Conservation (phyloP, 441 rosid genomes). For the Sinapis alba region DNA sequence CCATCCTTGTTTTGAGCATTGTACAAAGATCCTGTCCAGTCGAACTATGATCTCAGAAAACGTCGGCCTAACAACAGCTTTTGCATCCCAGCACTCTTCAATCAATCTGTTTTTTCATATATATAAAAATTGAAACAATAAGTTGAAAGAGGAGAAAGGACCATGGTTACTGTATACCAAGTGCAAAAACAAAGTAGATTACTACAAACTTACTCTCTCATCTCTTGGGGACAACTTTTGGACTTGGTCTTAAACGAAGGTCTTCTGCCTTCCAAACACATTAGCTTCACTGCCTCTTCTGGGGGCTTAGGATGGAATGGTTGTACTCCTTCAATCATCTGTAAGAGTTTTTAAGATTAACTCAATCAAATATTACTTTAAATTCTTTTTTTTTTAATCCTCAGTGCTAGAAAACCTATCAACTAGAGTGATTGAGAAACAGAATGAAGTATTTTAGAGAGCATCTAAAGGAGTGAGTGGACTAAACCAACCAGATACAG, state of each 20-base stretch:
- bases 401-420: neutral
- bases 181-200: neutral
- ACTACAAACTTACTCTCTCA: constrained; percentile 68
- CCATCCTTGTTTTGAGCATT: constrained; percentile 81
- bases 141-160: no score
- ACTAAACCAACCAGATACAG: neutral
- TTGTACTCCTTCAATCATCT: constrained; percentile 92
- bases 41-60: constrained; percentile 82
- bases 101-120: constrained; percentile 63
- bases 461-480: constrained; percentile 2
- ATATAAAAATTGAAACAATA: neutral
- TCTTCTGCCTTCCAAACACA: constrained; percentile 75
- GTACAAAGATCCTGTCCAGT: constrained; percentile 58
- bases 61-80: constrained; percentile 65
- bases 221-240: constrained; percentile 75
- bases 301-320: constrained; percentile 84
- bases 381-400: neutral
- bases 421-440: constrained; percentile 12
- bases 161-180: constrained; percentile 5
- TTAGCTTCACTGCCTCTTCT: constrained; percentile 72
- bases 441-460: neutral
- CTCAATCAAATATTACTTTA: neutral
- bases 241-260: constrained; percentile 76
- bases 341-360: constrained; percentile 22
- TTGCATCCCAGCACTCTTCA: constrained; percentile 83